Base-by-base conservation (phyloP, 768 basidiomycete genomes). In the Boletus reticulatus region DNA sequence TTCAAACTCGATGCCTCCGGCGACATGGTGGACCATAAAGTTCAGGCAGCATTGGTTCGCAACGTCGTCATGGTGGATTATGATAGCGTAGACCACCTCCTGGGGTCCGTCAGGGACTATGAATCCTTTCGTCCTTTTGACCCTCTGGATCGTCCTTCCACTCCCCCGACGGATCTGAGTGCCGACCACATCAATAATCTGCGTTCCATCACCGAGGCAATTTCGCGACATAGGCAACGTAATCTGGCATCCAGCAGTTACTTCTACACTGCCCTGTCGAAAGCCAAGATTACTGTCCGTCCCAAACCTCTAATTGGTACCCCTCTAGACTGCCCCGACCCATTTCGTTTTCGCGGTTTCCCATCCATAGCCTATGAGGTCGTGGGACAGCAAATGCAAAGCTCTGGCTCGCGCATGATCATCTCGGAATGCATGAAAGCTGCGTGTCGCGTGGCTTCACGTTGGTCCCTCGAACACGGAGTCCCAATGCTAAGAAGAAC, bases 391-490 rank as follows among this genome's bases (percentile, higher is more conserved):
- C 60, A 61, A 9, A 59, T 61, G 16, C 4, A 50, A 4, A 75
- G 75, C 17, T 36, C 41, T 2, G 83, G 85, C 24, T 60, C 88
- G 17, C 79, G 81, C 41, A 62, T 68, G 45, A 63, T 92, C 50
- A 84, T 99, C 12, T 76, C 85, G 0, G 94, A 97, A 70, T 76
- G 80, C 62, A 94, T 94, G 87, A 89, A 93, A 64, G 65, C 87
- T 17, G 93, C 92, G 0, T 86, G 84, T 46, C 83, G 87, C 3
- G 76, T 86, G 1, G 87, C 89, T 1, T 95, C 94, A 27, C 76
- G 74, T 39, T 94, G 91, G 73, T 83, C 82, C 53, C 57, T 67
- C 19, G 86, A 89, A 11, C 78, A 75, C 16, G 73, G 74, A 5
- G 56, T 96, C 32, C 85, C 88, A 4, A 76, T 84, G 42, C 65